Evolutionary conservation across 306 rosid species (phyloP).

Genomic region (Cucurbita pepo): DNA sequence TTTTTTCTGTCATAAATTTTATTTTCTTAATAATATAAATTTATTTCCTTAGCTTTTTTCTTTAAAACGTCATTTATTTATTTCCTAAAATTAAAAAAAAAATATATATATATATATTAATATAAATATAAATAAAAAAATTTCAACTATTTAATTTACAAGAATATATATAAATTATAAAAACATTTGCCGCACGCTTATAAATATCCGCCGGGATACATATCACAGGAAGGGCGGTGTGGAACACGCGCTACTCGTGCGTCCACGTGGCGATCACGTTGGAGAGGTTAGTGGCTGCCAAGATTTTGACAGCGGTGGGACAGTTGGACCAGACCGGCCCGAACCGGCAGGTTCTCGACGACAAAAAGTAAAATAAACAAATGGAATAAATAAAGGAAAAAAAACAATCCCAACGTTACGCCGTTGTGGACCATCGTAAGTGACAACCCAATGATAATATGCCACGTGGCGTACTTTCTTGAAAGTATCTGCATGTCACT

Average conservation of each 20-base stretch:
- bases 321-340: not conserved
- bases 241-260: not conserved
- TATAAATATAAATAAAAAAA: no score
- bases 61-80: no score
- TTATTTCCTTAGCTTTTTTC: not conserved
- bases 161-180: no score
- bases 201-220: no score
- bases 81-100: no score
- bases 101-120: no score
- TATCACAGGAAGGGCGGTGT: not conserved
- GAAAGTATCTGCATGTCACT: not conserved
- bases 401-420: not conserved
- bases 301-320: constrained; percentile 1
- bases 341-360: not conserved
- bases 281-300: not conserved
- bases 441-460: not conserved
- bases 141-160: no score
- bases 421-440: not conserved
- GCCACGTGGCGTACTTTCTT: not conserved
- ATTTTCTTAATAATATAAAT: not conserved
- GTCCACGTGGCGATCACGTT: constrained; percentile 30
- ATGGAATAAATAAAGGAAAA: not conserved
- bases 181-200: no score
- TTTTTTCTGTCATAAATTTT: constrained; percentile 4
- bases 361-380: no score